Base-by-base conservation (phyloP, 768 basidiomycete genomes). In the Hirschioporus abietinus region DNA sequence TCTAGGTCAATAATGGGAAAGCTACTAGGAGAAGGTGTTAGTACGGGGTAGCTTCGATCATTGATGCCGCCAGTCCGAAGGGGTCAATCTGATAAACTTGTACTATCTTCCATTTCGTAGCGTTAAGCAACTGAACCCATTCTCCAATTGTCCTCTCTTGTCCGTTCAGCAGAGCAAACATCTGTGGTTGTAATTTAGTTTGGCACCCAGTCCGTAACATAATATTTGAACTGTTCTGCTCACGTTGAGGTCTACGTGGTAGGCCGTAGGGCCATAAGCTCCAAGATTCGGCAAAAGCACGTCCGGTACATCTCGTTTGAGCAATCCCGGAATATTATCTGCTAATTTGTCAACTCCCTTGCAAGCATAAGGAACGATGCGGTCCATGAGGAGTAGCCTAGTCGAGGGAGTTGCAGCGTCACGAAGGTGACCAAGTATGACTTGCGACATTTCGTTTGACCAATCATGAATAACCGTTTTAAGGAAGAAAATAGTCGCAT, bases 221-320 rank as follows among this genome's bases (percentile, higher is more conserved):
- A 18, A n/a, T 10, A 30, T 7, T 52, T 52, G 12, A 15, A 26
- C 60, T 57, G 52, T 7, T 20, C 8, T 23, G 36, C 66, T n/a
- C 65, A 74, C 75, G 65, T 76, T 70, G 26, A 77, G 63, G 64
- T 77, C 76, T 35, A 73, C 66, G 3, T 42, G 36, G 23, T 72
- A 70, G 17, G 66, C 68, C 60, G 68, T 67, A 8, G 70, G 66
- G 17, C 67, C 67, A 9, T 65, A 71, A 3, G 70, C 67, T 18
- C 76, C 73, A 12, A 71, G 66, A 65, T 76, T 76, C 15, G 75
- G 65, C 6, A 75, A 68, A 3, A 76, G 68, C 1, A 75, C 75
- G 36, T 68, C 68, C 10, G 76, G 76, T 0, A 70, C 63, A 20
- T 7, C 3, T 9, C 65, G 67, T 5, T 58, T 57, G 2, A 35